Base-by-base conservation (phyloP, 177 flowering plant genomes). In the Vitis hybrid region DNA sequence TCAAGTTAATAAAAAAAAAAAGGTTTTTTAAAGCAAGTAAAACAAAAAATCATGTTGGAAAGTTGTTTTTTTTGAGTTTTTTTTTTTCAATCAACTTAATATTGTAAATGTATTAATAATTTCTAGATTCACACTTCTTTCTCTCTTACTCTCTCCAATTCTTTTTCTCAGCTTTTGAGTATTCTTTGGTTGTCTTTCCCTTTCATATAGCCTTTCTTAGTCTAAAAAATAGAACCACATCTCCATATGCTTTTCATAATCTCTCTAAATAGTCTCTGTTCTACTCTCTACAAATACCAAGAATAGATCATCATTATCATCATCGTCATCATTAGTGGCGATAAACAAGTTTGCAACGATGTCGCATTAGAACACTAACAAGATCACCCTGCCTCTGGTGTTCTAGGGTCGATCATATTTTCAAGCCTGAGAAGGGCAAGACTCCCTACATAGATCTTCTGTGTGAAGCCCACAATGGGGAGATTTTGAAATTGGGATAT, bases 401-500 rank as follows among this genome's bases (percentile, higher is more conserved):
- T 22, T 22, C 26, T 22, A 22, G 26, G 26, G 26, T 22, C 26
- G 26, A 2, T 22, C 26, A 0, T 3, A 22, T 22, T 22, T 22
- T 22, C 26, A 22, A 22, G 31, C 73, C 86, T 15, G 16, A 48
- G 13, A 84, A 74, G 10, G 16, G 11, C 14, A 71, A 62, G 51
- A 60, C 26, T 58, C 76, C 70, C 31, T 83, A 82, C 64, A 78
- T 75, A 69, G 89, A 87, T 76, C 87, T 86, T 70, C 73, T 96
- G 15, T 96, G 99, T 74, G 93, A 91, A 61, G 67, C 39, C 52
- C 99, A 95, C 69, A 85, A 91, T 60, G 48, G 22, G 15, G 98
- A 93, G 91, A 81, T 90, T 80, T 93, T 94, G 51, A 81, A 71
- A 52, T 68, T 91, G 83, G 89, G 89, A 2, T 93, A 72, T 71